A percentile compares a stretch with the other conserved stretches of the same genome.
Conservation (phyloP, 139 green algal species). For the Spirogloea muscicola region DNA sequence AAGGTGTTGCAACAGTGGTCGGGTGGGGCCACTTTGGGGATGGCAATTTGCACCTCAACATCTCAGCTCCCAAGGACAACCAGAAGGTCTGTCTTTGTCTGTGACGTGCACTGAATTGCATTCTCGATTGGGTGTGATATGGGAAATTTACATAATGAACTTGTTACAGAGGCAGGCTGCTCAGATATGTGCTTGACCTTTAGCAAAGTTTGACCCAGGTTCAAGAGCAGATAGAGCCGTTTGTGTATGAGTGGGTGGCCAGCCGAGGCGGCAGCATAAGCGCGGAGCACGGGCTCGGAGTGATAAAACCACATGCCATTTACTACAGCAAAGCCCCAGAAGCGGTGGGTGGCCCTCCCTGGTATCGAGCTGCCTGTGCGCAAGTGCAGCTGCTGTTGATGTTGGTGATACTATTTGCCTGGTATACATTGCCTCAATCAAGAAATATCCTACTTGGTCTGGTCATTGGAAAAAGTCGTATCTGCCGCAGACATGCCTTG, state of each 20-base stretch:
- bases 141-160: conserved; percentile 1
- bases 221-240: conserved; percentile 78
- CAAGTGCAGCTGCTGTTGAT: too few relatives aligned
- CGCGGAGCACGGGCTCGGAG: conserved; percentile 92
- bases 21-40: conserved; percentile 96
- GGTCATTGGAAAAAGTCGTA: too few relatives aligned
- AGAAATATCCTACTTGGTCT: too few relatives aligned
- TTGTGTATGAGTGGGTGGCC: conserved; percentile 85
- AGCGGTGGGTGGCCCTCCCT: too few relatives aligned
- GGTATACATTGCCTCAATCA: too few relatives aligned
- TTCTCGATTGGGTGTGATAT: not conserved
- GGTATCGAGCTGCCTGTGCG: too few relatives aligned
- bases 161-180: too few relatives aligned
- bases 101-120: not conserved
- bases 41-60: conserved; percentile 95
- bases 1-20: conserved; percentile 56
- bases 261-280: conserved; percentile 74
- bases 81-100: not conserved
- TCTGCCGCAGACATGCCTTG: too few relatives aligned
- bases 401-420: too few relatives aligned
- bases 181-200: conserved; percentile 9
- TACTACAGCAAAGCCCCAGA: conserved; percentile 69
- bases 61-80: conserved; percentile 55
- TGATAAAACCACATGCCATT: conserved; percentile 82
- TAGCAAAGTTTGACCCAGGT: conserved; percentile 53